Evolutionary conservation across 805 yeast species (phyloP), one percentile per base, ranked within the genome.

Genomic region (Alloascoidea africana): DNA sequence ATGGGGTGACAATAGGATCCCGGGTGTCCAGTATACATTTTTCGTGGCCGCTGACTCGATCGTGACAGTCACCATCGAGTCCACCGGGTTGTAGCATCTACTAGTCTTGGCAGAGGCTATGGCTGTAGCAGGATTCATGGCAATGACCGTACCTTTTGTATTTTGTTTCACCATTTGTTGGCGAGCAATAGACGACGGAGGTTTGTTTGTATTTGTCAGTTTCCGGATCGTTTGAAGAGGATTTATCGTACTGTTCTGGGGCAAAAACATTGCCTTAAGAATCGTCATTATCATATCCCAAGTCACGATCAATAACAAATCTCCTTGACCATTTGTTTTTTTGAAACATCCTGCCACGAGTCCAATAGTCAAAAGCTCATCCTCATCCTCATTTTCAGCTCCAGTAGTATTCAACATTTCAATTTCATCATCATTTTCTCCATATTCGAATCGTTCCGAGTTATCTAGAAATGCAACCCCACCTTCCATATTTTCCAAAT

Each of bases 401-500:
- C n/a, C n/a, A n/a, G n/a, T n/a, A n/a, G n/a, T n/a, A n/a, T n/a
- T n/a, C n/a, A n/a, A n/a, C n/a, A n/a, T n/a, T n/a, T n/a, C n/a
- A n/a, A n/a, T n/a, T n/a, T n/a, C n/a, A n/a, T n/a, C n/a, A n/a
- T n/a, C n/a, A 23, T 23, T 23, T 23, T 23, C 30, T 23, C n/a
- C 30, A 23, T 23, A 8, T 8, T 23, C n/a, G 30, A 23, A 23
- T 8, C 8, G 36, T 15, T 32, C 13, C 11, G 34, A 32, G 14
- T 32, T 15, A 32, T 15, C 18, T 32, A 32, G 11, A 14, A 8
- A 8, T 13, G 17, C 16, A 16, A 8, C 11, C 6, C 36, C 36
- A 34, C 36, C 36, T n/a, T 34, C 36, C 36, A 34, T 34, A 16
- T 17, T 17, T 34, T 34, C 36, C 8, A 34, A 15, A 34, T 34